phyloP scores from a whole-genome alignment of 768 basidiomycete species.

The Rhizopogon roseolus region DNA sequence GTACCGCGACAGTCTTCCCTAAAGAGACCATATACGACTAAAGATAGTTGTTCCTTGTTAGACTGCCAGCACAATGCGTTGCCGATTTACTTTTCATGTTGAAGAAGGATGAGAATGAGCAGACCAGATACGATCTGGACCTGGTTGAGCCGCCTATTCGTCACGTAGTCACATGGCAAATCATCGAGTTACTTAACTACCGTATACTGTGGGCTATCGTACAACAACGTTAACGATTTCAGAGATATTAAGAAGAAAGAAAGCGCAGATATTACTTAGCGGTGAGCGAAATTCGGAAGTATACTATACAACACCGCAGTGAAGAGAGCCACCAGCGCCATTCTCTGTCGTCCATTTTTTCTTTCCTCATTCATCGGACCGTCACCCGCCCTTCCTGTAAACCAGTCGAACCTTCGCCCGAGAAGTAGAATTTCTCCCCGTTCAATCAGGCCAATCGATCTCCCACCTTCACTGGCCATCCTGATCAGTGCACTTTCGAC shows the following conservation, averaged over 20 bases:
- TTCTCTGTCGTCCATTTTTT: constrained; percentile 32
- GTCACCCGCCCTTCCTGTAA: constrained; percentile 34
- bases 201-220: no score
- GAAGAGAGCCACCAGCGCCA: constrained; percentile 12
- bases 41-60: no score
- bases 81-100: no score
- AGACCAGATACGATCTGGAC: no score
- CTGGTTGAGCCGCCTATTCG: no score
- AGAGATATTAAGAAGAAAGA: not conserved
- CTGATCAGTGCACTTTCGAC: constrained; percentile 48
- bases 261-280: no score
- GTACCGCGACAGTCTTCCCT: no score
- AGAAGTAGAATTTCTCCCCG: constrained; percentile 35
- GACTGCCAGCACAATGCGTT: no score
- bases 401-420: constrained; percentile 53
- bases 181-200: no score
- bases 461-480: constrained; percentile 46
- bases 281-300: not conserved
- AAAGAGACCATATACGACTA: no score
- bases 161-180: no score
- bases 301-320: not conserved
- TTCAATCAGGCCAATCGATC: constrained; percentile 38
- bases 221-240: not conserved
- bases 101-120: no score
- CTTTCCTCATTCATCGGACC: constrained; percentile 42